Conservation (phyloP, 176 grass and related monocot species). For the Avena atlantica region DNA sequence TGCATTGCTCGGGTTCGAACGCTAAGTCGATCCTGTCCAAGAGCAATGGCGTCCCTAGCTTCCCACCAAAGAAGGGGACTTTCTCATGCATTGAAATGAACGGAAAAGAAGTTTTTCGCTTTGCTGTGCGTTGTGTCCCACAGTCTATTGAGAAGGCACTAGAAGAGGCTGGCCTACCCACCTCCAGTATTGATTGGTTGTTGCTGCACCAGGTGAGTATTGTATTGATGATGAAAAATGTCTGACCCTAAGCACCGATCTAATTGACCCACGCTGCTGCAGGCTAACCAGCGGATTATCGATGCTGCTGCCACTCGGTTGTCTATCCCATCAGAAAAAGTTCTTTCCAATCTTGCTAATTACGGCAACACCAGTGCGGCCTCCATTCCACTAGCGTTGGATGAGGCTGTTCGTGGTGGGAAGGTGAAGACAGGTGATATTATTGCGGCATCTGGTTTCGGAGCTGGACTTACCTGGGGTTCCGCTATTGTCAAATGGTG, state of each 20-base stretch:
- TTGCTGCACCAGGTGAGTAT: conserved; percentile 89
- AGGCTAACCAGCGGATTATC: conserved; percentile 93
- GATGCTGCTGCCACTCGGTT: conserved; percentile 80
- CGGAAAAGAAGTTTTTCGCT: conserved; percentile 96
- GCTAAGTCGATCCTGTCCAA: conserved; percentile 49
- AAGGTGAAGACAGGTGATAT: conserved; percentile 78
- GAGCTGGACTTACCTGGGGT: conserved; percentile 96
- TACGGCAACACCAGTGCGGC: conserved; percentile 94
- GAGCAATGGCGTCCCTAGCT: conserved; percentile 63
- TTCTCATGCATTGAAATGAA: conserved; percentile 94
- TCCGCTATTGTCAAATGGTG: conserved; percentile 84
- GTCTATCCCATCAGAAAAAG: conserved; percentile 82
- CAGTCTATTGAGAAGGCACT: conserved; percentile 83
- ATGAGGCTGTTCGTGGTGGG: conserved; percentile 77
- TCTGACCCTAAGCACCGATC: background rate
- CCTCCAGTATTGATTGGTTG: conserved; percentile 88
- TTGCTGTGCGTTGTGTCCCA: conserved; percentile 84
- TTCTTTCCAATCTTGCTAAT: conserved; percentile 91
- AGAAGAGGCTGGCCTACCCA: conserved; percentile 66
- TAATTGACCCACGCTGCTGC: conserved; percentile 29
- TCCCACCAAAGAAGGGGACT: conserved; percentile 75
- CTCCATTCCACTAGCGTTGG: conserved; percentile 95
- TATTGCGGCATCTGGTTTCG: conserved; percentile 82
- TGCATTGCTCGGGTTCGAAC: conserved; percentile 49
- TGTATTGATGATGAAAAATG: background rate